Evolutionary conservation across 306 rosid species (phyloP), one percentile per base, ranked within the genome.

Genomic region (Vicia sativa): DNA sequence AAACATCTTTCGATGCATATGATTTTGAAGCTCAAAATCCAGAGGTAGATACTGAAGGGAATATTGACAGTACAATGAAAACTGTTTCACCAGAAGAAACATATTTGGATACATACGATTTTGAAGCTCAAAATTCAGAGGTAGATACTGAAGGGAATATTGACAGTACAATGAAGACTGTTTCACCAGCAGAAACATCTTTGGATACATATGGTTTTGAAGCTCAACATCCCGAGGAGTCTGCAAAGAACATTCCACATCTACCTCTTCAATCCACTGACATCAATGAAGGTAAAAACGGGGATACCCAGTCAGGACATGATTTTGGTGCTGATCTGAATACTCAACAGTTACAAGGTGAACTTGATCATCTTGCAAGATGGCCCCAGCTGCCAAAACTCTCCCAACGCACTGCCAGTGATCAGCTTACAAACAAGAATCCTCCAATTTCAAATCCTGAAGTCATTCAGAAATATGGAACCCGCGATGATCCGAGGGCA

Each of bases 371-470:
- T 43, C 61, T 28, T 78, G 39, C 84, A 65, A 71, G 79, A 64
- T 58, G 81, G 81, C 80, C 77, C 68, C 74, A 52, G 59, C 66
- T 52, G 26, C 83, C 86, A 19, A 85, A 87, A 49, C 9, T 23
- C 65, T 74, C 85, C 34, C 91, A 71, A 45, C 16, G 53, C 67
- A 43, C 82, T 46, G 61, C 72, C 38, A 79, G 67, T 44, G 78
- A 73, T 39, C 72, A 71, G 66, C 83, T 70, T 74, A 44, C 77
- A 66, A 78, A 66, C 62, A 83, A 74, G 45, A 78, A 64, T 67
- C 78, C 88, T 79, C 87, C 76, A 69, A 67, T 78, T 15, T 64
- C 62, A 43, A 92, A 83, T 59, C 70, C 41, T 69, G 84, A 79
- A 48, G 79, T 67, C 43, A 10, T 29, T 60, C 86, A 74, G 59